Evolutionary conservation across 768 basidiomycete genomes (phyloP), one percentile per base, ranked within the genome.

Genomic region (Boletus fagicola): DNA sequence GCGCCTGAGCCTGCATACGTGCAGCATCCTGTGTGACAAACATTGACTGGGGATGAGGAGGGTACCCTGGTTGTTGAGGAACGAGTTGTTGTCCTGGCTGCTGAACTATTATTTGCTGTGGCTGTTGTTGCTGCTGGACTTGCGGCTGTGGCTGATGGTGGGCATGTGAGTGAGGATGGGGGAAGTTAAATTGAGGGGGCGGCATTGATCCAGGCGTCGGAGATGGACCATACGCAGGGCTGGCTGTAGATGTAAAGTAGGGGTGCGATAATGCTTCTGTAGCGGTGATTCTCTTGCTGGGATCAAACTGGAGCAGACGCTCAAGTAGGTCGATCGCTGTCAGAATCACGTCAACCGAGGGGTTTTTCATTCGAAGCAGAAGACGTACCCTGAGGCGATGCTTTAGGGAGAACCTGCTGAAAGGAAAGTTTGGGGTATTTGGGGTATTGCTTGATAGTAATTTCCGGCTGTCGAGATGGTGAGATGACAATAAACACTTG

Each of bases 251-350:
- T 18, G 86, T 84, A 74, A 98, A 97, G 73, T 98, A 98, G 0
- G 93, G 91, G 65, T 99, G 97, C 9, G 82, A 84, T 54, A 98
- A 83, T 0, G 96, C 94, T 45, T 98, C 91, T 11, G 87, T 86
- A 26, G 96, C 96, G 13, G 93, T 90, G 46, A 95, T 85, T 53
- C 97, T 88, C 65, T 93, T 89, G 30, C 87, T 80, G 2, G 97
- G 97, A 68, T 98, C 97, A 68, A 98, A 99, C 67, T 98, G 94
- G 47, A 99, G 83, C 44, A 98, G 84, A 48, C 88, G 86, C 72
- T 98, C 97, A 44, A 99, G 86, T 2, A 98, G 83, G 73, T 98
- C 94, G 69, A 98, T 83, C 24, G 96, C 96, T 79, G 62, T 31
- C 31, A 55, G 28, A 15, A 54, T 49, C 57, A 44, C 45, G 35